Base-by-base conservation (phyloP, 192 early-diverging fungal species). In the Funneliformis geosporum region DNA sequence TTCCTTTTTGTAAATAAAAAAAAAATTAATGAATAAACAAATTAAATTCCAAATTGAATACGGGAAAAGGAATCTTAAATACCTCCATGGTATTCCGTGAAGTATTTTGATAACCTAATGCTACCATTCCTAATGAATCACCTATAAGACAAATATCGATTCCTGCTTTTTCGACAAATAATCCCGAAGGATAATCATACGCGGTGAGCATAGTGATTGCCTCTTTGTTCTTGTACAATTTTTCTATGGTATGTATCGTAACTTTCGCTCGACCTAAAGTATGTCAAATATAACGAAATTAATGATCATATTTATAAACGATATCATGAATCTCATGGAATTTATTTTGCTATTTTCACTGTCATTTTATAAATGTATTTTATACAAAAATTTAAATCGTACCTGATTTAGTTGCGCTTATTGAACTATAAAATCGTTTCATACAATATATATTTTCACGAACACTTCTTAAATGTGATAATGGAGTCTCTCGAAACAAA, bases 101-200 rank as follows among this genome's bases (percentile, higher is more conserved):
- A 11, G 97, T 98, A 40, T 90, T 91, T 23, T 94, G 89, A 82
- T 94, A 92, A 8, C 98, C 98, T 61, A 99, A 85, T 8, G 95
- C 92, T 0, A 99, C 98, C 98, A 99, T 99, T 14, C 96, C 98
- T 68, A 98, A 85, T 2, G 94, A 96, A 83, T 98, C 98, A 23
- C 98, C 98, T 5, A 99, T 96, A 10, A 99, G 89, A 72, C 87
- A 87, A 81, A 95, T 90, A 78, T 99, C 98, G 75, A 96, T 89
- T 18, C 92, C 94, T 0, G 94, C 88, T 47, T 90, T 88, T 71
- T 98, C 97, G 68, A 89, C 92, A 23, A 96, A 88, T 38, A 95
- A 83, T 2, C 91, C 93, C 16, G 95, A 93, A 47, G 98, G 96
- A 78, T 98, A 99, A 86, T 99, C 97, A 80, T 96, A 92, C 5